Percentiles rank a stretch among this genome's conserved stretches.
phyloP scores from a whole-genome alignment of 768 basidiomycete genomes.

The Leccinellum luteum region DNA sequence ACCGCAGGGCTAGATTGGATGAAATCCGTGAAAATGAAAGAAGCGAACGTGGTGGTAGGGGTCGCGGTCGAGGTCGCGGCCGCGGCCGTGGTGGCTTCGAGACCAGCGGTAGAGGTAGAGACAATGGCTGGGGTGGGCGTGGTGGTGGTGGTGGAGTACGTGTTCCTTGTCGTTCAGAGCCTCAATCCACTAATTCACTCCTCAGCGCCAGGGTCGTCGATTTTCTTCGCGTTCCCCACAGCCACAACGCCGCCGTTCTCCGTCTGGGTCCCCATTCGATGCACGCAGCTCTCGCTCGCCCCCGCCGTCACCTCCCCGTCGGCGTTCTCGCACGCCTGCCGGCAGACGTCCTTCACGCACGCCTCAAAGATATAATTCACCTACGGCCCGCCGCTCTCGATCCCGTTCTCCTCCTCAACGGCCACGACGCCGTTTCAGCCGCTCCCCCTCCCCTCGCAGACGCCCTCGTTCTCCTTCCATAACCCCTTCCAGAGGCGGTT shows the following conservation, averaged over 20 bases:
- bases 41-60: constrained; percentile 44
- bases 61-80: constrained; percentile 59
- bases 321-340: constrained; percentile 41
- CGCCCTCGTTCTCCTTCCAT: constrained; percentile 33
- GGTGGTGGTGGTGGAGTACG: constrained; percentile 57
- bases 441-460: constrained; percentile 26
- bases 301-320: constrained; percentile 32
- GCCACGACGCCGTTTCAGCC: constrained; percentile 26
- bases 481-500: constrained; percentile 33
- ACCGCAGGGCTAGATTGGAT: constrained; percentile 64
- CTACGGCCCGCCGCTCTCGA: constrained; percentile 40
- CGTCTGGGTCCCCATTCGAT: constrained; percentile 36
- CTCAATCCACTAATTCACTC: constrained; percentile 9
- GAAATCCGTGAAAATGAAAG: constrained; percentile 66
- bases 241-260: constrained; percentile 48
- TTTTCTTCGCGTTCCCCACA: constrained; percentile 43
- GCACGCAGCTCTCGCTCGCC: constrained; percentile 39
- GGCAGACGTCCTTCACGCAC: constrained; percentile 34
- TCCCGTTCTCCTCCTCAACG: constrained; percentile 29
- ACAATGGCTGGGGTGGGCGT: constrained; percentile 65
- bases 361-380: constrained; percentile 29
- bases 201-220: constrained; percentile 45
- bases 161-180: not conserved
- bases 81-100: constrained; percentile 49
- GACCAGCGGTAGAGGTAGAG: constrained; percentile 48